Evolutionary conservation across 1,139 yeast species (phyloP).

Genomic region (Yamadazyma aaseri): DNA sequence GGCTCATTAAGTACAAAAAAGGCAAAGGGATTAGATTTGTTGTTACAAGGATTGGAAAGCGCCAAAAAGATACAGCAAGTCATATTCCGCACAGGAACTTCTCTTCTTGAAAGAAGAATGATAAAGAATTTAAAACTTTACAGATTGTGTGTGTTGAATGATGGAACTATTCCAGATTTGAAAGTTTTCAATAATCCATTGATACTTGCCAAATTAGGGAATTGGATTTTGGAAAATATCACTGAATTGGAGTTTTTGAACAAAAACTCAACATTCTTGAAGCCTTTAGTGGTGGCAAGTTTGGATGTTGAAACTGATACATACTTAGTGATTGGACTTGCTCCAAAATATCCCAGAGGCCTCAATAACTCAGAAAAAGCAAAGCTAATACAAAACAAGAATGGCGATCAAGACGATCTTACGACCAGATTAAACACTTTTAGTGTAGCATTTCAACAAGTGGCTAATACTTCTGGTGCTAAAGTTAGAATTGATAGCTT

Average conservation of each 20-base stretch:
- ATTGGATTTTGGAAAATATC: constrained; percentile 89
- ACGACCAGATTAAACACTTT: constrained; percentile 67
- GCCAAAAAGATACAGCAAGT: constrained; percentile 83
- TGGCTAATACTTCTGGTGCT: constrained; percentile 81
- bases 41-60: constrained; percentile 68
- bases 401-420: constrained; percentile 16
- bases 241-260: constrained; percentile 65
- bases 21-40: constrained; percentile 52
- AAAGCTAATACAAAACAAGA: constrained; percentile 27
- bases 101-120: constrained; percentile 76
- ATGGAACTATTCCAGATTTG: constrained; percentile 75
- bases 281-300: constrained; percentile 88
- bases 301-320: constrained; percentile 73
- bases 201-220: constrained; percentile 78
- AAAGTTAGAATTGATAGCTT: constrained; percentile 90
- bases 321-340: constrained; percentile 85
- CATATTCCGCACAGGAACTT: constrained; percentile 87
- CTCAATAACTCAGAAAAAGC: constrained; percentile 46
- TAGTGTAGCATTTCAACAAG: constrained; percentile 86
- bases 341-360: constrained; percentile 77
- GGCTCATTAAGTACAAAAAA: constrained; percentile 21
- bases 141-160: constrained; percentile 83
- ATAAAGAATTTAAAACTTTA: constrained; percentile 79
- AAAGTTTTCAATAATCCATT: constrained; percentile 80
- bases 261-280: constrained; percentile 41